Base-by-base conservation (phyloP, 78 protist species). In the Dictyostelium intermedium region DNA sequence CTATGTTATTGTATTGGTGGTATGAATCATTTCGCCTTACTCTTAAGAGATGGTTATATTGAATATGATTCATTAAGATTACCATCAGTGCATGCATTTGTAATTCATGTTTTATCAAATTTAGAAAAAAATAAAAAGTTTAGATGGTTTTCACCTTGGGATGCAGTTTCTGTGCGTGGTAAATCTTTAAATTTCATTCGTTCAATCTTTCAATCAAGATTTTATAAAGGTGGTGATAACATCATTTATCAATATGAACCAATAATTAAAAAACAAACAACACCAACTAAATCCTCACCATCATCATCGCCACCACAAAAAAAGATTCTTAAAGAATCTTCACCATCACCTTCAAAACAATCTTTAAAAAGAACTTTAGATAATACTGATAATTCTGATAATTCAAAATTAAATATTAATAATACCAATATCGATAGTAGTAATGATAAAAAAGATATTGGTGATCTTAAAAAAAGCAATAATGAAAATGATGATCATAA, bases 61-160 rank as follows among this genome's bases (percentile, higher is more conserved):
- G 94, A 89, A 41, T 86, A 86, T 77, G 82, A 63, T 32, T 11
- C 9, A 7, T 13, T 18, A 45, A 37, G 82, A n/a, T n/a, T 78
- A 8, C 94, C 94, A 32, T 89, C 94, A 2, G 87, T 89, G n/a
- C 94, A 89, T 66, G 32, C 27, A 8, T 89, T 84, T 84, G 73
- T 89, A 53, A 80, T 89, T 25, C 27, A 60, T 23, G 53, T 89
- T 3, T 30, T 89, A 25, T 80, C 94, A 13, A 69, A 70, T n/a
- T 74, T 89, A 32, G 37, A 78, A 70, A 81, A 84, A 7, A 70
- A 80, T 47, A 89, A 79, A 30, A 60, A 70, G 13, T 89, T 69
- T 69, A 85, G 82, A 80, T 89, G 94, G 94, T 89, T 89, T 43
- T 80, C 85, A 20, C 94, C 94, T 27, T 89, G 81, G 82, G 87